These are phyloP conservation scores for Corchorus olitorius DNA, from an alignment of 345 rosid genomes.

Conservation along the genomic window DNA sequence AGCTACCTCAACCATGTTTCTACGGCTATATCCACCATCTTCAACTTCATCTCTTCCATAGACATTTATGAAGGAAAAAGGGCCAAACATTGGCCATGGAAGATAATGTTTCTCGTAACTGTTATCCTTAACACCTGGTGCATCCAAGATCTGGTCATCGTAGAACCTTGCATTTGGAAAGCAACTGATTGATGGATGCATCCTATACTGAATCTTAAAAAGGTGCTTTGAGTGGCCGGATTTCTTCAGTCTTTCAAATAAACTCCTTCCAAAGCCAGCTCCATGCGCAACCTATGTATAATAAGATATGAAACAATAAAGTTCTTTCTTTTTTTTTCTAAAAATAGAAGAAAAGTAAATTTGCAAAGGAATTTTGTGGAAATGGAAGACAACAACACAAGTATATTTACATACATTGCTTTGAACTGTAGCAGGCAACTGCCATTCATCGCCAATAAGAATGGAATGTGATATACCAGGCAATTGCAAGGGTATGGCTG, in stretches of 20 bases:
- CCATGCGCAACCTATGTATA: constrained; percentile 32
- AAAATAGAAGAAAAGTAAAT: neutral
- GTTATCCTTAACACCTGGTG: constrained; percentile 33
- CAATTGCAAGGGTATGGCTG: constrained; percentile 48
- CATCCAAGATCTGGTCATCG: constrained; percentile 41
- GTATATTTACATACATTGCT: constrained; percentile 37
- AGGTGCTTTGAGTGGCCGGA: constrained; percentile 48
- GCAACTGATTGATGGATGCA: constrained; percentile 74
- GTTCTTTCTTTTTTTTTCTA: neutral
- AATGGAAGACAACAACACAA: neutral
- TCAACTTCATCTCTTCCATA: constrained; percentile 40
- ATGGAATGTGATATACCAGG: constrained; percentile 39
- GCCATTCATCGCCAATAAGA: constrained; percentile 57
- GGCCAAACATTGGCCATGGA: constrained; percentile 47
- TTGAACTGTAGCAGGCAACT: constrained; percentile 46
- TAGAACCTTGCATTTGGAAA: constrained; percentile 61
- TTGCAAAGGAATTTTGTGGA: neutral
- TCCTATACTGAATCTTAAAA: constrained; percentile 59
- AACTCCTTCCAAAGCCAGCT: constrained; percentile 62
- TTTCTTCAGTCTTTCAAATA: constrained; percentile 54
- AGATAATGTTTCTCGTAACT: constrained; percentile 33
- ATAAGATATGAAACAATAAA: neutral
- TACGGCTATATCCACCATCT: constrained; percentile 25
- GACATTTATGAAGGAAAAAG: constrained; percentile 50
- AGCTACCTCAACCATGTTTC: constrained; percentile 51